Conservation (phyloP, 2,329 filamentous ascomycete genomes). For the Colletotrichum kahawae region DNA sequence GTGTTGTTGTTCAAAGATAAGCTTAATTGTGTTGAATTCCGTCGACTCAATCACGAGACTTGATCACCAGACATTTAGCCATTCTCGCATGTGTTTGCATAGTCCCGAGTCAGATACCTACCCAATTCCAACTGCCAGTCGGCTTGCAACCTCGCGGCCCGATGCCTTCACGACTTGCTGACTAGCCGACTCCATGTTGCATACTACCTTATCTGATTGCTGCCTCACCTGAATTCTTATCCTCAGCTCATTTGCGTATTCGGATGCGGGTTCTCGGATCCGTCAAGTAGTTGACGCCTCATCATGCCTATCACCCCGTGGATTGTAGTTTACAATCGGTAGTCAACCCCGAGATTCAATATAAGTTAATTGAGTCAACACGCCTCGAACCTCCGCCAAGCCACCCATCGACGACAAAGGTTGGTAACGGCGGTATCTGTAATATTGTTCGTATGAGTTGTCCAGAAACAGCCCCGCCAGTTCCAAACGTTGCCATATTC, state of each 20-base stretch:
- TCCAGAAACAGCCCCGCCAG: background rate
- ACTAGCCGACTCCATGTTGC: background rate
- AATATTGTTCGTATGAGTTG: background rate
- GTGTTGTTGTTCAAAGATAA: background rate
- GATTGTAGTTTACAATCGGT: background rate
- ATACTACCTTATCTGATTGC: background rate
- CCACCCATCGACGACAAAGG: background rate
- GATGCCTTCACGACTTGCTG: background rate
- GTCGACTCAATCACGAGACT: background rate
- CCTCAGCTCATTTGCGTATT: background rate
- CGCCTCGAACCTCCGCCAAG: background rate
- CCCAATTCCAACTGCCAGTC: background rate
- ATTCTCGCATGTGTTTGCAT: background rate
- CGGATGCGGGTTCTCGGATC: background rate
- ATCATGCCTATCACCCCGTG: background rate
- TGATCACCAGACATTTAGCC: background rate
- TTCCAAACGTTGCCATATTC: background rate
- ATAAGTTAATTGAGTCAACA: background rate
- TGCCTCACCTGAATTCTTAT: background rate
- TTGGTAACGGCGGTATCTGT: background rate
- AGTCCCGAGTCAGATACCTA: background rate
- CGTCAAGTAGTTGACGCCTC: background rate
- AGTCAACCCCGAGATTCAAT: background rate
- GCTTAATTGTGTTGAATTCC: background rate
- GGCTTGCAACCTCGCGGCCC: background rate